Evolutionary conservation across 1,139 yeast species (phyloP), one percentile per base, ranked within the genome.

Genomic region (Scheffersomyces titani): DNA sequence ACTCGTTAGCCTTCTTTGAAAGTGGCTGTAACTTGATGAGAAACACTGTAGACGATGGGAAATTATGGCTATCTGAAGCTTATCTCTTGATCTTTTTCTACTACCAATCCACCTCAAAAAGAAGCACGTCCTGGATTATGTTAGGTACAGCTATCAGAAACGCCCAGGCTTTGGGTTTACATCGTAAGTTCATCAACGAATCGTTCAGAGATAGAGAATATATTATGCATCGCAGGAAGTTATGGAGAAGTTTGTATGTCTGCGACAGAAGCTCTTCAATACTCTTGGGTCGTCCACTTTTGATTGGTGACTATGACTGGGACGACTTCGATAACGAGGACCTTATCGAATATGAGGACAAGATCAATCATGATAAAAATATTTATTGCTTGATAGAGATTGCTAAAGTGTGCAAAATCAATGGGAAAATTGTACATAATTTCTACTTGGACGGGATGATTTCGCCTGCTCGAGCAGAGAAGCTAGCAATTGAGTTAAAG

Each of bases 51-150:
- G 76, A 75, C 51, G 81, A 77, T 60, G 78, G 77, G 2, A 74
- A 72, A 49, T 56, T 78, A 7, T 80, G 83, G 82, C 63, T 76
- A 20, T 78, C 79, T 1, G 77, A 80, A 57, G 75, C 76, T 3
- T 71, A 80, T 56, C 65, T 76, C 49, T 64, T 81, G 50, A 68
- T 74, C 30, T 75, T 70, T 57, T 72, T 77, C 59, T 79, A 70
- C 60, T 75, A 78, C 58, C 80, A 77, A 55, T 63, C 71, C 24
- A 69, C 69, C 19, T 73, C 80, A n/a, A 71, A 74, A 51, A 70
- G 78, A 57, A 73, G 75, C 53, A 72, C 80, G 0, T 75, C 82
- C 11, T 81, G 84, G 82, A 55, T 62, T 24, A 60, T 62, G 64
- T 55, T 73, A 44, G 69, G 71, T n/a, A 58, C 62, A 13, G 71